Base-by-base conservation (phyloP, 2,329 filamentous ascomycete genomes). In the Sporothrix variecibatus region DNA sequence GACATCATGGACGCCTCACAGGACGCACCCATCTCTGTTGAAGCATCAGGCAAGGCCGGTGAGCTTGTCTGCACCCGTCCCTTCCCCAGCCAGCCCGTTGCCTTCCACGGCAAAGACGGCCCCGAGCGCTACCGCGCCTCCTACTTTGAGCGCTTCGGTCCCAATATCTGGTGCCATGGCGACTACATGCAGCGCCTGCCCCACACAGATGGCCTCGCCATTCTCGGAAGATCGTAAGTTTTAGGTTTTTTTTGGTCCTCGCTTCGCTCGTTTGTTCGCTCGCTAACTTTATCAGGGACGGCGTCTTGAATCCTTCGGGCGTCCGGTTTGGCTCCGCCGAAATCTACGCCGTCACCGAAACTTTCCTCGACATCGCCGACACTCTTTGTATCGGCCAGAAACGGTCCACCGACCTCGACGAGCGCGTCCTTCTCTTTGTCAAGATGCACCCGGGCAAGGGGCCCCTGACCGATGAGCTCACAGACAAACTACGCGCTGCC, bases 261-360 rank as follows among this genome's bases (percentile, higher is more conserved):
- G 51, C 51, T 56, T 56, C 23, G n/a, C 51, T 56, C n/a, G 7
- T 23, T 56, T 20, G 34, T 20, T 23, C 62, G 20, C 20, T 65
- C n/a, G 40, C 62, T 26, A 65, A 56, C 51, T 26, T 9, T 11
- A 11, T 17, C 38, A 82, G 82, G 73, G 85, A 86, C 75, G 84
- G 84, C 7, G 84, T 85, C 1, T 78, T 86, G 26, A 86, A 86
- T 75, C 85, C 85, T 1, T 82, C 81, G 15, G 85, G 85, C 7
- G 83, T 86, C 73, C 82, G 85, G 34, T 86, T 86, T 72, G 85
- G 85, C 26, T 82, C 80, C 12, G 80, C 81, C 1, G 85, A 86
- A 77, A 84, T 86, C 71, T 86, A 87, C 78, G 80, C 81, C n/a
- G 82, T 87, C 64, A 82, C 83, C n/a, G 84, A 86, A 76, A 80